Evolutionary conservation across 2,329 filamentous ascomycete species (phyloP), one percentile per base, ranked within the genome.

Genomic region (Sporothrix inflata): DNA sequence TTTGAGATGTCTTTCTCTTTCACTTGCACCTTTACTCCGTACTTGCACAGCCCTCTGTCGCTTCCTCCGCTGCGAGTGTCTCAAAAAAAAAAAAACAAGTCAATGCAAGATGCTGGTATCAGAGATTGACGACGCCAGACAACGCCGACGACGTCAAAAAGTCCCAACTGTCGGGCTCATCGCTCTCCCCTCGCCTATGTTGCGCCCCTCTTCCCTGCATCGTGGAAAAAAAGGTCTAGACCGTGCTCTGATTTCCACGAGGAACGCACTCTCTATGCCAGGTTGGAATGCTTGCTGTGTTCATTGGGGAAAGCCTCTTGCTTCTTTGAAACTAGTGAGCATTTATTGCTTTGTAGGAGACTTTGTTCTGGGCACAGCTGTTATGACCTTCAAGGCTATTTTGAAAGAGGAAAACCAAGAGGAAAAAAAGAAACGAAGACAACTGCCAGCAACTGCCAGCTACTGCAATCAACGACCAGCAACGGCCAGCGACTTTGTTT

Each of bases 221-320:
- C 19, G 57, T 42, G 57, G n/a, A 12, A 27, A 12, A 27, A 65
- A 63, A 38, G 60, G n/a, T 65, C 60, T 65, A 45, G 60, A 65
- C 38, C 38, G 12, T 27, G 4, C 3, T 45, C 21, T 16, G 38
- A 27, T 45, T 45, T 27, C 55, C 14, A 40, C 19, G 55, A 38
- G 16, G 16, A 21, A 60, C 19, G 16, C 55, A 38, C 34, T 60
- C 19, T 38, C 9, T 21, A 24, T n/a, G 30, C 55, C 14, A n/a
- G 12, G 24, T 42, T 19, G 21, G 12, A 63, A 63, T n/a, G 12
- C n/a, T 12, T 27, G n/a, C 12, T 27, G 21, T 45, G 30, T 21
- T 11, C 38, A 27, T 45, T 27, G 12, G 21, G 60, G 21, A 65
- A 63, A 65, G 60, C 38, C 30, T 34, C 30, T 34, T 34, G 30